Evolutionary conservation across 1,284 basidiomycete species (phyloP), one percentile per base, ranked within the genome.

Genomic region (Vanrija sp.): DNA sequence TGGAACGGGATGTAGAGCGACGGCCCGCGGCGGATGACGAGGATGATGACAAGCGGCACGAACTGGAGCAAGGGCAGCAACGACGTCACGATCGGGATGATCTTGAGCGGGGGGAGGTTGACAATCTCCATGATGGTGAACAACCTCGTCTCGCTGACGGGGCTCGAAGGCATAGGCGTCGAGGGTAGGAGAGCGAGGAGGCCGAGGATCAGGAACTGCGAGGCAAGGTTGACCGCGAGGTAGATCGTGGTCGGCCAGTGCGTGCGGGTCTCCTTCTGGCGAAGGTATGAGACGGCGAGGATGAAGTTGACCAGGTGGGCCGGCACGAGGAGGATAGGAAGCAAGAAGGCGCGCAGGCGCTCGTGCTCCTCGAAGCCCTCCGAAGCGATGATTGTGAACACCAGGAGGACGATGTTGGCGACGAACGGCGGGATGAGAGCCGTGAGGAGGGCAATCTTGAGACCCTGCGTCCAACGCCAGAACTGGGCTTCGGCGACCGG

Each of bases 401-500:
- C 61, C 0, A 70, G 55, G 9, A 70, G 50, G 5, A 54, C 50
- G 39, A 69, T 52, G 46, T 71, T 73, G 57, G 58, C 61, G 15
- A 51, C 54, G 38, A 71, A 54, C 16, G 69, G 64, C 3, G 62
- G 60, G 26, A 71, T 18, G 53, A 72, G 49, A n/a, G 61, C 43
- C 14, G 81, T 5, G 7, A 73, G 45, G 3, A 72, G 63, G 14
- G 61, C 63, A 1, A 67, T 25, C 45, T 72, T 74, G 26, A 63
- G 39, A 26, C 59, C 43, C 34, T 34, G 34, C 2, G 34, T 34
- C 52, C 55, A 52, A 0, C 49, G 21, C 73, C 90, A 93, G 68
- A 94, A 93, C 15, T 64, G 76, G 12, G 82, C 82, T 49, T 83
- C 85, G 19, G 89, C 78, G 45, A 93, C 80, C 10, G 89, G 87